phyloP scores from a whole-genome alignment of 2,329 filamentous ascomycete genomes.

The Nothophaeocryptopus gaeumannii region DNA sequence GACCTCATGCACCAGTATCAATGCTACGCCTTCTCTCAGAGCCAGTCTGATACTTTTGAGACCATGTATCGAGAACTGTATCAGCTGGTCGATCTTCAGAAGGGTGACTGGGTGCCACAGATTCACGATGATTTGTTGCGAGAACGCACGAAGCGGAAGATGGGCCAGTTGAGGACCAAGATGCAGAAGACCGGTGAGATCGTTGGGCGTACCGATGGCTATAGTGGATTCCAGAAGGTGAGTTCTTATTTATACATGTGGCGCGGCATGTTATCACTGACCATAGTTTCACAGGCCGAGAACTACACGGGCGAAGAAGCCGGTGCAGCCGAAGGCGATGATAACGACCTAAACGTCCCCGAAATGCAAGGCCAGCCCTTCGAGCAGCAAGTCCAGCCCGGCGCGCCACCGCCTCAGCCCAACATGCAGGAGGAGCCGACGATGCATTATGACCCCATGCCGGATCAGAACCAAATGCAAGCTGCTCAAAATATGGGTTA shows the following conservation, averaged over 20 bases:
- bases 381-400: slow-evolving; percentile 13
- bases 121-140: slow-evolving; percentile 37
- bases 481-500: slow-evolving; percentile 22
- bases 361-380: slow-evolving; percentile 17
- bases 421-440: slow-evolving; percentile 22
- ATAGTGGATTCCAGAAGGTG: slow-evolving; percentile 32
- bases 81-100: slow-evolving; percentile 34
- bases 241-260: too few relatives aligned
- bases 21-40: slow-evolving; percentile 34
- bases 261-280: too few relatives aligned
- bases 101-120: slow-evolving; percentile 35
- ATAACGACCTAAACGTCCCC: slow-evolving; percentile 21
- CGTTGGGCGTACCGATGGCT: slow-evolving; percentile 32
- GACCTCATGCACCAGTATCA: slow-evolving; percentile 38
- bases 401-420: slow-evolving; percentile 13
- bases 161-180: slow-evolving; percentile 38
- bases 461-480: slow-evolving; percentile 24
- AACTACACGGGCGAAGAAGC: slow-evolving; percentile 35
- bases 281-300: slow-evolving; percentile 17
- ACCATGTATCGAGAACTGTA: slow-evolving; percentile 37
- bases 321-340: slow-evolving; percentile 28
- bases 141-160: slow-evolving; percentile 39
- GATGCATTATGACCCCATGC: slow-evolving; percentile 30
- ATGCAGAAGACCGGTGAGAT: slow-evolving; percentile 41
- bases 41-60: slow-evolving; percentile 34